These are phyloP conservation scores for Curvularia eragrostidis DNA, from an alignment of 2,329 filamentous ascomycete species.

Conservation along the genomic window DNA sequence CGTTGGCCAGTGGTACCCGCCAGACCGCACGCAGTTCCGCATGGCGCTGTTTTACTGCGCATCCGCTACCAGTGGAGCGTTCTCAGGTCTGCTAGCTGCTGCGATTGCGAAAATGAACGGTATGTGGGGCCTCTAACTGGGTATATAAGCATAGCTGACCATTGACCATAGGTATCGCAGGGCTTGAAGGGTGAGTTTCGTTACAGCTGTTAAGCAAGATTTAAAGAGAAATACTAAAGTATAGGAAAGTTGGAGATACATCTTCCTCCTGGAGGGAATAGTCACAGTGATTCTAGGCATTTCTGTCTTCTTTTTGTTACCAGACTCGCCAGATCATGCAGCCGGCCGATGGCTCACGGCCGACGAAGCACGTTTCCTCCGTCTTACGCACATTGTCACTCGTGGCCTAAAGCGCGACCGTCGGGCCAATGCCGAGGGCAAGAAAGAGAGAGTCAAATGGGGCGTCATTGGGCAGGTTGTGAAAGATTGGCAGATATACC, in stretches of 20 bases:
- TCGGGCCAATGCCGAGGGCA: conserved; percentile 21
- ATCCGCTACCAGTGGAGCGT: conserved; percentile 64
- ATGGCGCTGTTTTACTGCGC: conserved; percentile 67
- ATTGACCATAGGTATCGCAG: neutral
- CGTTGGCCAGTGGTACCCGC: conserved; percentile 68
- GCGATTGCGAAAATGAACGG: conserved; percentile 68
- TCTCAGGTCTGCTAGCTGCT: conserved; percentile 65
- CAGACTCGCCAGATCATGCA: conserved; percentile 68
- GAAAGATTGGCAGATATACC: conserved; percentile 58
- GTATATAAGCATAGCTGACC: conserved; percentile 30
- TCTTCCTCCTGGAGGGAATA: conserved; percentile 18
- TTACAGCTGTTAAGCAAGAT: neutral
- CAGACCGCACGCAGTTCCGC: conserved; percentile 64
- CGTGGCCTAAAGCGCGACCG: conserved; percentile 21
- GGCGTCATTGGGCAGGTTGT: conserved; percentile 47
- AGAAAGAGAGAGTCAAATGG: conserved; percentile 25
- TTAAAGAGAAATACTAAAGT: neutral
- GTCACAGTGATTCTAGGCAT: conserved; percentile 46
- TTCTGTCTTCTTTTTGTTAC: conserved; percentile 60
- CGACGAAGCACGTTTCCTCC: conserved; percentile 52
- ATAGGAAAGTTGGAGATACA: neutral
- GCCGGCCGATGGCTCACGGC: conserved; percentile 59
- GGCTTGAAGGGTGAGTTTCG: neutral
- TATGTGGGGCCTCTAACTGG: conserved; percentile 50
- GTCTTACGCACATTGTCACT: conserved; percentile 31